phyloP scores from a whole-genome alignment of 257 asterid species.

The Salvia splendens region DNA sequence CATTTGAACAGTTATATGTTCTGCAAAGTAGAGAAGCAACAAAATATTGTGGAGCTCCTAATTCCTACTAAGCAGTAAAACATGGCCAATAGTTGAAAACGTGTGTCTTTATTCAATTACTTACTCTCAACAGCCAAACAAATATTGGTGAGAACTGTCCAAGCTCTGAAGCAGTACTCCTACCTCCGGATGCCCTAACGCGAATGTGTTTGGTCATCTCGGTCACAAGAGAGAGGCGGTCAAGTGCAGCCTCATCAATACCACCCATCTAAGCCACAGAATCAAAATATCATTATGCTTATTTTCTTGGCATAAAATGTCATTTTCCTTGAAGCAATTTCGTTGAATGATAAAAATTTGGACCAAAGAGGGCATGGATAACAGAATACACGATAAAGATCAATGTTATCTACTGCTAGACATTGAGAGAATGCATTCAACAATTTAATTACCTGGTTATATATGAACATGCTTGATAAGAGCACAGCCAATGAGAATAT shows the following conservation, averaged over 20 bases:
- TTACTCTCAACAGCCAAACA: slow-evolving; percentile 98
- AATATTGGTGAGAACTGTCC: slow-evolving; percentile 96
- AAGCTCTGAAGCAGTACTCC: slow-evolving; percentile 81
- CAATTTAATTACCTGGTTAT: slow-evolving; percentile 78
- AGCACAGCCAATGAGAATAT: slow-evolving; percentile 97
- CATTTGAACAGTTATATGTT: slow-evolving; percentile 26
- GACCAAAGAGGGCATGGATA: background rate
- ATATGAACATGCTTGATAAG: slow-evolving; percentile 91
- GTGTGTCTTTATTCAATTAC: slow-evolving; percentile 7
- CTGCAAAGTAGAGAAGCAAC: background rate
- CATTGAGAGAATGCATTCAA: background rate
- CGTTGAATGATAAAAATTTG: background rate
- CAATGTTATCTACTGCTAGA: slow-evolving; percentile 2
- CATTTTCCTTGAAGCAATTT: slow-evolving; percentile 2
- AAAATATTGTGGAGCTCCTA: slow-evolving; percentile 8
- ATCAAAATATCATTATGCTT: slow-evolving; percentile 21
- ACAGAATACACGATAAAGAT: background rate
- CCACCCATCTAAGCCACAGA: slow-evolving; percentile 87
- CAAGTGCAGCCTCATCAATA: slow-evolving; percentile 98
- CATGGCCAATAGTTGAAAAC: background rate
- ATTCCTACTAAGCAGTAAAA: slow-evolving; percentile 2
- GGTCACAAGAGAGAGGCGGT: slow-evolving; percentile 96
- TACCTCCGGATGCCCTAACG: slow-evolving; percentile 89
- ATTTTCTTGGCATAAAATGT: slow-evolving; percentile 7
- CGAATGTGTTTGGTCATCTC: slow-evolving; percentile 99